Evolutionary conservation across 1,284 basidiomycete species (phyloP).

Genomic region (Wallemia hederae): DNA sequence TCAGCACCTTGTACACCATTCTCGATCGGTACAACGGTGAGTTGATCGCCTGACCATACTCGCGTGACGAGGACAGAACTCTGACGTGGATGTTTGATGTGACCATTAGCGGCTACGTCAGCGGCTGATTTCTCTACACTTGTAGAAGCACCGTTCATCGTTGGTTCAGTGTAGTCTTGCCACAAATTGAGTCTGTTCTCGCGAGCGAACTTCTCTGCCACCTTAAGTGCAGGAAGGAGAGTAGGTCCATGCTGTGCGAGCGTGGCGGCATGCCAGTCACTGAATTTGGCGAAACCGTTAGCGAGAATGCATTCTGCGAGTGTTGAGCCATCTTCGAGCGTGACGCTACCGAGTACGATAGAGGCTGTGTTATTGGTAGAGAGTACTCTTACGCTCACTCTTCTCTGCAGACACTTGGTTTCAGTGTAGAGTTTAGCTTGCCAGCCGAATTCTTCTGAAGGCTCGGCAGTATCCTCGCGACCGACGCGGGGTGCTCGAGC

Average conservation of each 20-base stretch:
- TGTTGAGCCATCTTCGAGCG: conserved; percentile 9
- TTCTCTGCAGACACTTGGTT: conserved; percentile 62
- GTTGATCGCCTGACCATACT: background rate
- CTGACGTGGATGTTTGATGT: conserved; percentile 2
- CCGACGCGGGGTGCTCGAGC: conserved; percentile 47
- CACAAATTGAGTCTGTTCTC: conserved; percentile 53
- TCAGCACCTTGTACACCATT: background rate
- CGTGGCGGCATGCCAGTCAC: conserved; percentile 96
- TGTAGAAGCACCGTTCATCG: conserved; percentile 26
- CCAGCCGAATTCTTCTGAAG: conserved; percentile 31
- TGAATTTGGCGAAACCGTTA: conserved; percentile 61
- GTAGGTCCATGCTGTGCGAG: conserved; percentile 42
- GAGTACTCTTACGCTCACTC: conserved; percentile 57
- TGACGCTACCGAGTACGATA: conserved; percentile 65
- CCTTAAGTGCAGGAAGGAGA: conserved; percentile 47
- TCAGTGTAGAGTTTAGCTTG: conserved; percentile 88
- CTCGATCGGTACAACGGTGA: background rate
- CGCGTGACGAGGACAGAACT: conserved; percentile 12
- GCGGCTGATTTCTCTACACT: conserved; percentile 2
- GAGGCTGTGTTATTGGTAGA: conserved; percentile 39
- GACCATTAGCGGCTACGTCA: conserved; percentile 5
- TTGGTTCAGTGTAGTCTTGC: conserved; percentile 34
- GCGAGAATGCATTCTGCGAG: conserved; percentile 67
- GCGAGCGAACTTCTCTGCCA: conserved; percentile 57
- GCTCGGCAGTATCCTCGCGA: conserved; percentile 42